A percentile compares a stretch with the other conserved stretches of the same genome.
phyloP scores from a whole-genome alignment of 192 early-diverging fungal species.

The Entrophospora sp. region DNA sequence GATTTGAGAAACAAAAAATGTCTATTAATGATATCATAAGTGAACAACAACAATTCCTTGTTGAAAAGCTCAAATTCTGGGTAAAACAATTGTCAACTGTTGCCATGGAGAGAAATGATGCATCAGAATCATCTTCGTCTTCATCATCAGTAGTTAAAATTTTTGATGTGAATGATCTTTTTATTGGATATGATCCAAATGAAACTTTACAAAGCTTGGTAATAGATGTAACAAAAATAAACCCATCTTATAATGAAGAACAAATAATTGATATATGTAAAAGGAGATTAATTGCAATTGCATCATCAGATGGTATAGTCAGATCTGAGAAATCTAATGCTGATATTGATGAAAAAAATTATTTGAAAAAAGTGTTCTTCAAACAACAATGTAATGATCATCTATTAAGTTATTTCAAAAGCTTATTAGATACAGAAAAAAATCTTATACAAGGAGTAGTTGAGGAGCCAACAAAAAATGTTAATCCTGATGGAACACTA shows the following conservation, averaged over 20 bases:
- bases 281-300: not conserved
- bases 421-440: not conserved
- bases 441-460: no score
- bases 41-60: not conserved
- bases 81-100: not conserved
- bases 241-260: not conserved
- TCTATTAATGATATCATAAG: not conserved
- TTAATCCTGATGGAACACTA: no score
- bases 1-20: not conserved
- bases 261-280: constrained; percentile 3
- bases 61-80: not conserved
- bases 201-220: constrained; percentile 18
- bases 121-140: no score
- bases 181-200: constrained; percentile 12
- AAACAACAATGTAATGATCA: constrained; percentile 1
- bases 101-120: no score
- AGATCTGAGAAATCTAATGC: not conserved
- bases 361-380: constrained; percentile 7
- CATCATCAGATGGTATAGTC: constrained; percentile 14
- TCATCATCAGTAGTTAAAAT: no score
- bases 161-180: constrained; percentile 14
- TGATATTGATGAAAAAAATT: not conserved
- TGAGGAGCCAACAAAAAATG: no score
- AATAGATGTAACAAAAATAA: not conserved
- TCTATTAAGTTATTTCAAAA: constrained; percentile 1